These are phyloP conservation scores for Oryza glumipatula DNA, from an alignment of 176 grass and related monocot genomes.

Conservation along the genomic window DNA sequence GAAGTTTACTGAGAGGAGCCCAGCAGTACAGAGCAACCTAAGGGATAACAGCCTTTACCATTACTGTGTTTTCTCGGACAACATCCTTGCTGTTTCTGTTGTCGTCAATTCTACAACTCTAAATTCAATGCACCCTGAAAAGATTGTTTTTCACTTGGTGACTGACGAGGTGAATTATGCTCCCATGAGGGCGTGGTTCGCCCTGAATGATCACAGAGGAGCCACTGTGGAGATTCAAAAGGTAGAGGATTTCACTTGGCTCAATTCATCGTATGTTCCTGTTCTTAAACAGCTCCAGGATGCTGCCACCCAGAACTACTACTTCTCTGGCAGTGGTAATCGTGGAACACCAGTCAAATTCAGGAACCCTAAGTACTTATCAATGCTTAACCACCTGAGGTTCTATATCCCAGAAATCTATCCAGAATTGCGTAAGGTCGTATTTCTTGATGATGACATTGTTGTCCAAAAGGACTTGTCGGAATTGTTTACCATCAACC, in stretches of 20 bases:
- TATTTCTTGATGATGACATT: constrained; percentile 97
- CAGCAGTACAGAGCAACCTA: constrained; percentile 58
- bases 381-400: constrained; percentile 95
- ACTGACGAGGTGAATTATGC: constrained; percentile 94
- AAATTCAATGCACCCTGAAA: constrained; percentile 77
- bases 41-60: constrained; percentile 87
- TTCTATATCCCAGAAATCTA: constrained; percentile 99
- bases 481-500: constrained; percentile 78
- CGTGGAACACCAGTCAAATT: constrained; percentile 86
- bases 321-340: constrained; percentile 85
- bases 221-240: constrained; percentile 87
- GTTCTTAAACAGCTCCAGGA: constrained; percentile 96
- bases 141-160: constrained; percentile 92
- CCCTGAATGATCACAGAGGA: constrained; percentile 75
- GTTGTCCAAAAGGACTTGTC: constrained; percentile 90
- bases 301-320: constrained; percentile 89
- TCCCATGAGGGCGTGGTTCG: constrained; percentile 96
- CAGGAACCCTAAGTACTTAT: constrained; percentile 97
- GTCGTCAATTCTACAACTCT: constrained; percentile 84
- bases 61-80: constrained; percentile 96
- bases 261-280: constrained; percentile 92
- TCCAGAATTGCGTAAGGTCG: constrained; percentile 81
- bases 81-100: constrained; percentile 90
- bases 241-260: constrained; percentile 94
- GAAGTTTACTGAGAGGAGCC: constrained; percentile 60